phyloP scores from a whole-genome alignment of 441 rosid genomes.

The Populus hybrid region DNA sequence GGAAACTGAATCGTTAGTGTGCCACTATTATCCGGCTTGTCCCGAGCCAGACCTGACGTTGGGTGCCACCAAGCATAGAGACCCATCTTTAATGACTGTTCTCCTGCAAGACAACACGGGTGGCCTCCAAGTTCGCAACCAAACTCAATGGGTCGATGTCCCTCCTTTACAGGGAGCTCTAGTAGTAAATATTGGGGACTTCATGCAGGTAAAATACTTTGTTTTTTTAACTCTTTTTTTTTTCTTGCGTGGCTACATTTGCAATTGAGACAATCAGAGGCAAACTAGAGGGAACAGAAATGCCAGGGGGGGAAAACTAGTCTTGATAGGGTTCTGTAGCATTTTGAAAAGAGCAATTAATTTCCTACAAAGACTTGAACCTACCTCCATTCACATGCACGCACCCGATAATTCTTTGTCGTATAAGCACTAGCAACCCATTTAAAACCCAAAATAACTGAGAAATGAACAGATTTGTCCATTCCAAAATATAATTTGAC shows the following conservation, averaged over 20 bases:
- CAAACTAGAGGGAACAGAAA: not conserved
- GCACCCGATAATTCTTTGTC: not conserved
- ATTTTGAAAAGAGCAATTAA: not conserved
- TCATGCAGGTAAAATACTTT: constrained; percentile 42
- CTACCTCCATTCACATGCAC: not conserved
- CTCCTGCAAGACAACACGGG: constrained; percentile 50
- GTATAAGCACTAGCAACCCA: not conserved
- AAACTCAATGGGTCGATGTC: constrained; percentile 47
- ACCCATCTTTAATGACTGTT: constrained; percentile 47
- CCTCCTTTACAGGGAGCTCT: constrained; percentile 37
- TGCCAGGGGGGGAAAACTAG: not conserved
- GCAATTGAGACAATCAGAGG: not conserved
- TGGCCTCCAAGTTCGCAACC: constrained; percentile 52
- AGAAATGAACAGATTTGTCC: not conserved
- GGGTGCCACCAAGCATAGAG: constrained; percentile 49
- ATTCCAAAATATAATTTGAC: not conserved
- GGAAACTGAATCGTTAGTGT: constrained; percentile 43
- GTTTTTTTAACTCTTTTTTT: not conserved
- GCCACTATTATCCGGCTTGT: constrained; percentile 58
- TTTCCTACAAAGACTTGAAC: not conserved
- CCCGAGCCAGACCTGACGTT: constrained; percentile 53
- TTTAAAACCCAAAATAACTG: not conserved
- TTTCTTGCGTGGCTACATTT: not conserved
- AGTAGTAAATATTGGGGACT: constrained; percentile 52
- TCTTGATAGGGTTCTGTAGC: not conserved